Evolutionary conservation across 2,329 filamentous ascomycete species (phyloP).

Genomic region (Tolypocladium cylindrosporum): DNA sequence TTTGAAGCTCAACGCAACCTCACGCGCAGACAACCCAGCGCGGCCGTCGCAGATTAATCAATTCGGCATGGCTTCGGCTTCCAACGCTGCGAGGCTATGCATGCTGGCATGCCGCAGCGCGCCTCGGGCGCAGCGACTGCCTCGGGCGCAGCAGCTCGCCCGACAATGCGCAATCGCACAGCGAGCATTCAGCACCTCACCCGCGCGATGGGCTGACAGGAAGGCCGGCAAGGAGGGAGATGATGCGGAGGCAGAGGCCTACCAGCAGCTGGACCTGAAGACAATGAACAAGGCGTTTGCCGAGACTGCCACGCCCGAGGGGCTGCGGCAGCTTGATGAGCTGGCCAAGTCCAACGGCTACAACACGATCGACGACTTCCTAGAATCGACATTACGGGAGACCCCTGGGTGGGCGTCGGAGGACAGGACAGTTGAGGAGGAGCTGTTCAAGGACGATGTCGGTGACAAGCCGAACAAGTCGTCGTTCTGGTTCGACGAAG

Average conservation of each 20-base stretch:
- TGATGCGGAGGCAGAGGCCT: slow-evolving; percentile 11
- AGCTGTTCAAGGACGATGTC: slow-evolving; percentile 18
- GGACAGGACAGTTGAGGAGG: slow-evolving; percentile 20
- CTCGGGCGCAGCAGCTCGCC: slow-evolving; percentile 13
- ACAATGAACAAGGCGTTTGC: slow-evolving; percentile 18
- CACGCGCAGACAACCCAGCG: slow-evolving; percentile 11
- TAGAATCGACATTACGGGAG: slow-evolving; percentile 16
- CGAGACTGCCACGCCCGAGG: slow-evolving; percentile 20
- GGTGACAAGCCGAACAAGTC: slow-evolving; percentile 23
- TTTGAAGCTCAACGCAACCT: slow-evolving; percentile 16
- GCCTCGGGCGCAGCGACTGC: slow-evolving; percentile 11
- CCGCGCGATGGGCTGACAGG: slow-evolving; percentile 11
- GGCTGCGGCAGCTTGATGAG: slow-evolving; percentile 22
- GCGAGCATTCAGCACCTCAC: slow-evolving; percentile 21
- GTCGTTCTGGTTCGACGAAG: slow-evolving; percentile 39
- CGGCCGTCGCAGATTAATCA: slow-evolving; percentile 12
- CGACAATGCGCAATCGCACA: slow-evolving; percentile 9
- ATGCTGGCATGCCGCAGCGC: slow-evolving; percentile 21
- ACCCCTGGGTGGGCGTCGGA: slow-evolving; percentile 19
- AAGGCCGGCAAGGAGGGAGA: slow-evolving; percentile 5
- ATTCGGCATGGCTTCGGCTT: slow-evolving; percentile 28
- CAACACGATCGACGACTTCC: slow-evolving; percentile 21
- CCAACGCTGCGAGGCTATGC: slow-evolving; percentile 26
- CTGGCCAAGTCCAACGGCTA: slow-evolving; percentile 24
- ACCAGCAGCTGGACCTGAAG: slow-evolving; percentile 17